Conservation (phyloP, 2,329 filamentous ascomycete species). For the Apiospora sp. region DNA sequence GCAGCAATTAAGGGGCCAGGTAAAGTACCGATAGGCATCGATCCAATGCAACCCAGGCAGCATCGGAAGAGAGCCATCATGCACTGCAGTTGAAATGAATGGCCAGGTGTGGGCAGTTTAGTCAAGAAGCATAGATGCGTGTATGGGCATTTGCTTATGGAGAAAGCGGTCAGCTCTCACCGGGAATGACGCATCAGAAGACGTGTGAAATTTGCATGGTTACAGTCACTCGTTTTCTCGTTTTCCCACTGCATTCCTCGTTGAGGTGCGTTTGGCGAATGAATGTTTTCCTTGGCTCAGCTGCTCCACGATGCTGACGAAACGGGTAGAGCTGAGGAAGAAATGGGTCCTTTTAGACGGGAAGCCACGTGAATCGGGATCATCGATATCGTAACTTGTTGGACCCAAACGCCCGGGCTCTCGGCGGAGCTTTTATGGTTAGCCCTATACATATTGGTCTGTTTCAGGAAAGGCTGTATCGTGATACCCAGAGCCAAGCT, state of each 20-base stretch:
- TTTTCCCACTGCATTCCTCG: too few species aligned
- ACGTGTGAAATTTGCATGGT: not conserved
- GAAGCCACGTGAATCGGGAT: not conserved
- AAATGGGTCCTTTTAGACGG: not conserved
- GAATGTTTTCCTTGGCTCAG: not conserved
- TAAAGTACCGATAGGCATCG: not conserved
- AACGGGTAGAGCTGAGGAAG: not conserved
- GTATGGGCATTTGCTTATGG: not conserved
- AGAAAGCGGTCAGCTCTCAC: not conserved
- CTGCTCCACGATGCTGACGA: not conserved
- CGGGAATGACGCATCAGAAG: not conserved
- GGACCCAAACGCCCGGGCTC: not conserved
- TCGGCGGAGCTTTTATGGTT: not conserved
- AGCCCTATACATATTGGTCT: not conserved
- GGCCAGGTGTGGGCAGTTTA: not conserved
- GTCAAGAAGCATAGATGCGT: not conserved
- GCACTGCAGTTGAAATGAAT: not conserved
- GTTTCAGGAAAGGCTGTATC: not conserved
- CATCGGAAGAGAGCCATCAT: slow-evolving; percentile 1
- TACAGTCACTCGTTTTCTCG: not conserved
- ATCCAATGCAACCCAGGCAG: slow-evolving; percentile 1
- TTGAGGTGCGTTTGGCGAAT: not conserved
- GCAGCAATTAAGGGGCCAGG: not conserved
- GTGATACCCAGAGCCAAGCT: not conserved
- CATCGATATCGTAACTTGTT: not conserved